Conservation (phyloP, 2,329 filamentous ascomycete genomes). For the Aureobasidium sp. region DNA sequence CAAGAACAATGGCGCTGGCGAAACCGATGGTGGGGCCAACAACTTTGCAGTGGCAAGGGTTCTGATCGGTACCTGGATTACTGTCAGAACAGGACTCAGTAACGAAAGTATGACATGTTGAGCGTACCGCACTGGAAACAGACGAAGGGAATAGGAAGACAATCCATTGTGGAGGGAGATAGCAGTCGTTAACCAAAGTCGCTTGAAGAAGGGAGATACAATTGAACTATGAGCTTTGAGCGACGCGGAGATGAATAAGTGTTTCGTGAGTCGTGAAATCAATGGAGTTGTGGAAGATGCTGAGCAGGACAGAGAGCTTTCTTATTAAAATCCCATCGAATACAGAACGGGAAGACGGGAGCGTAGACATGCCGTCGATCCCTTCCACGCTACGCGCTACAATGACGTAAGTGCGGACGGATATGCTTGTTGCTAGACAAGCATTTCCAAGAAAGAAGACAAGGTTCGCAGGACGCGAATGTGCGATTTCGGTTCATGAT, state of each 20-base stretch:
- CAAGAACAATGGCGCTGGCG: conserved; percentile 27
- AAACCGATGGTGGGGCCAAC: conserved; percentile 34
- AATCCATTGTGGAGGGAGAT: conserved; percentile 16
- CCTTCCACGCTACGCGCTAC: background rate
- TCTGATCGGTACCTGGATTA: conserved; percentile 24
- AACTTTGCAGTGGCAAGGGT: conserved; percentile 33
- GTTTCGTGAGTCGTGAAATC: background rate
- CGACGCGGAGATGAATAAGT: background rate
- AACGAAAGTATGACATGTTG: background rate
- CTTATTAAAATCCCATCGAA: background rate
- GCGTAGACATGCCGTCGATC: background rate
- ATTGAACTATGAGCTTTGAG: background rate
- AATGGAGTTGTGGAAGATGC: background rate
- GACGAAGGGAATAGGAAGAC: conserved; percentile 27
- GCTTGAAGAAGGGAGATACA: background rate
- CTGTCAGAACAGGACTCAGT: background rate
- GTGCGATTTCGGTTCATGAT: conserved; percentile 5
- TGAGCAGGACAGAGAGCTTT: background rate
- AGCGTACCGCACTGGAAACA: conserved; percentile 32
- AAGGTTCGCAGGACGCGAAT: background rate
- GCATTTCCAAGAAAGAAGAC: background rate
- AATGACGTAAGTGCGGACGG: background rate
- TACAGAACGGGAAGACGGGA: conserved; percentile 6
- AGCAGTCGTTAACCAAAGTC: too few species aligned
- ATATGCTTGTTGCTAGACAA: conserved; percentile 4